Conservation (phyloP, 768 basidiomycete species). For the Rhizopogon vulgaris region DNA sequence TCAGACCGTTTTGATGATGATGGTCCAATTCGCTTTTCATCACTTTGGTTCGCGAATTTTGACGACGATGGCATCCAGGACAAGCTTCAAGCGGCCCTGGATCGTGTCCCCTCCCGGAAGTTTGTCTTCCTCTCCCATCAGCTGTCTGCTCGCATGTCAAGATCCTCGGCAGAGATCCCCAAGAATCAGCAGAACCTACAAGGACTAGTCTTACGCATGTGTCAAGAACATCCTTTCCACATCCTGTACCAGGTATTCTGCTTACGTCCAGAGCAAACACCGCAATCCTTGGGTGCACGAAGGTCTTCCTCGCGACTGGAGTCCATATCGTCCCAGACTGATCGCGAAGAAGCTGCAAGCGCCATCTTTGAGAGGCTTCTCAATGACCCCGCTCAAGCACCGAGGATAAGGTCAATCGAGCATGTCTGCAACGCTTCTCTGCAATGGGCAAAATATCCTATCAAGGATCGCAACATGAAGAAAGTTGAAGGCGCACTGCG, state of each 20-base stretch:
- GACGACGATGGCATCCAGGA: conserved; percentile 46
- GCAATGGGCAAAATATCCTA: conserved; percentile 63
- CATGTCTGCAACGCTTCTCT: conserved; percentile 58
- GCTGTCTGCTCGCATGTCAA: conserved; percentile 81
- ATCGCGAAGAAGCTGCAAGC: conserved; percentile 59
- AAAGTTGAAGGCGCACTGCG: conserved; percentile 21
- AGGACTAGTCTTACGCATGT: conserved; percentile 65
- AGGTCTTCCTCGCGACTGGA: conserved; percentile 44
- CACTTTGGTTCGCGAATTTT: conserved; percentile 90
- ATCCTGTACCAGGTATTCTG: conserved; percentile 86
- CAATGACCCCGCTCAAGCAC: conserved; percentile 30
- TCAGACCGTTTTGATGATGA: conserved; percentile 75
- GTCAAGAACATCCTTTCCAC: conserved; percentile 90
- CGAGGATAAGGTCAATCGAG: conserved; percentile 50
- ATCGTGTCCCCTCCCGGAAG: conserved; percentile 74
- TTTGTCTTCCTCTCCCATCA: conserved; percentile 92
- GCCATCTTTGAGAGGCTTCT: conserved; percentile 53
- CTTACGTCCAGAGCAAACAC: conserved; percentile 38
- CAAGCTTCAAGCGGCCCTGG: conserved; percentile 39
- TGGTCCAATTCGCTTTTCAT: conserved; percentile 73
- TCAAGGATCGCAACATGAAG: conserved; percentile 29
- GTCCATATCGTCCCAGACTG: conserved; percentile 40
- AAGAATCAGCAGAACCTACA: conserved; percentile 57
- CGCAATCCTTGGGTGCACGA: conserved; percentile 19
- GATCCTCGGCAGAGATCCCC: conserved; percentile 22